These are phyloP conservation scores for Ascochyta clinopodiicola DNA, from an alignment of 2,329 filamentous ascomycete species.

Conservation along the genomic window DNA sequence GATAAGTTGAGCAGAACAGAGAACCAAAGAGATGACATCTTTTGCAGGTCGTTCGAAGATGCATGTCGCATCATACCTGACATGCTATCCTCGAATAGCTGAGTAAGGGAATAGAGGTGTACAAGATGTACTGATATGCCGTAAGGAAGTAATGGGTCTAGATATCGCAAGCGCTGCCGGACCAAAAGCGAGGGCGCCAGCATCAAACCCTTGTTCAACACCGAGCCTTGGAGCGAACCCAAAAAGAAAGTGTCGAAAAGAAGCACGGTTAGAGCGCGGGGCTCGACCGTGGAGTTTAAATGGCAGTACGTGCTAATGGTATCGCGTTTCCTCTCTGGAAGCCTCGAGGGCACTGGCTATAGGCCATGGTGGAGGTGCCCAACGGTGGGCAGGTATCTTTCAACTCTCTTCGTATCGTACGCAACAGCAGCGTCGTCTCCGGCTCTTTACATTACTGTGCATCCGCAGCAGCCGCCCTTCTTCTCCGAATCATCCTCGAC, in stretches of 20 bases:
- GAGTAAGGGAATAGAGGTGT: constrained; percentile 35
- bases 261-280: constrained; percentile 21
- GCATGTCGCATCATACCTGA: constrained; percentile 27
- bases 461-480: constrained; percentile 84
- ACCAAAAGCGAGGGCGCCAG: constrained; percentile 24
- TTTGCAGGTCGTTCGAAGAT: constrained; percentile 29
- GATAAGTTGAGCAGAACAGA: constrained; percentile 12
- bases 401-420: constrained; percentile 23
- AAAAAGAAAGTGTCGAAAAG: constrained; percentile 35
- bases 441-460: constrained; percentile 76
- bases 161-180: constrained; percentile 30
- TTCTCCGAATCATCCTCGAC: constrained; percentile 72
- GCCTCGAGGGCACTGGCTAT: constrained; percentile 28
- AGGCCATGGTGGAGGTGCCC: constrained; percentile 34
- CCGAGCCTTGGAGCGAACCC: constrained; percentile 33
- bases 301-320: constrained; percentile 46
- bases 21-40: constrained; percentile 24
- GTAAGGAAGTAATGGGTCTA: constrained; percentile 37
- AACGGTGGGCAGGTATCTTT: constrained; percentile 36
- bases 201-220: constrained; percentile 41
- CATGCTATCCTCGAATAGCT: constrained; percentile 26
- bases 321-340: constrained; percentile 38
- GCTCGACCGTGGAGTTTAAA: constrained; percentile 34
- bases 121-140: constrained; percentile 39
- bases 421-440: constrained; percentile 17